Evolutionary conservation across 805 yeast genomes (phyloP), one percentile per base, ranked within the genome.

Genomic region (Torulaspora quercuum): DNA sequence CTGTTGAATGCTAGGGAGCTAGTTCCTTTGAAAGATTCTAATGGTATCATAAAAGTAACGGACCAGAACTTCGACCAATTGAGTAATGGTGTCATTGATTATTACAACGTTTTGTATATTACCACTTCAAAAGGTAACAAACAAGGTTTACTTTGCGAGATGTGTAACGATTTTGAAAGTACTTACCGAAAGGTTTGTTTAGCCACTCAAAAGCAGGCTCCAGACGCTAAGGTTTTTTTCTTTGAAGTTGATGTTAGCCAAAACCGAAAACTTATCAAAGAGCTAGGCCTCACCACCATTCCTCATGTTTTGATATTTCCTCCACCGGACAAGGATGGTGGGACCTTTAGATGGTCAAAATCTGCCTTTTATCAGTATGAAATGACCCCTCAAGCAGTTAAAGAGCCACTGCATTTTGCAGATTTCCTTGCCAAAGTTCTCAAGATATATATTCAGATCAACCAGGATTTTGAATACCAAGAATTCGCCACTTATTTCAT

Each of bases 301-400:
- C 92, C 94, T 1, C 79, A 76, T 41, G 46, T 80, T n/a, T 76
- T 87, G 77, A 63, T 82, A 2, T 69, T 75, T 37, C 87, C 88
- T 3, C 82, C 78, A 3, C 32, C 53, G 5, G 48, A 46, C 3
- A 52, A 51, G 31, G 10, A 22, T 7, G 35, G 14, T 9, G 59
- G 55, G 4, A 51, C 28, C 3, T 56, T 55, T 34, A 31, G 42
- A 11, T 58, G 62, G 62, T 25, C 53, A 7, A 37, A 41, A 2
- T 49, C 57, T 13, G 61, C 60, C 44, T 63, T 62, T 63, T 49
- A 70, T 66, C 46, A 63, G 39, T 54, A 67, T 57, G 22, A 44
- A 44, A 20, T 57, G 45, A 41, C 61, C 45, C 47, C 61, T 42
- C 46, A 44, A 8, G 44, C 59, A n/a, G 31, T 55, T 3, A 34